Evolutionary conservation across 2,329 filamentous ascomycete genomes (phyloP), one percentile per base, ranked within the genome.

Genomic region (Fusarium oxysporum): DNA sequence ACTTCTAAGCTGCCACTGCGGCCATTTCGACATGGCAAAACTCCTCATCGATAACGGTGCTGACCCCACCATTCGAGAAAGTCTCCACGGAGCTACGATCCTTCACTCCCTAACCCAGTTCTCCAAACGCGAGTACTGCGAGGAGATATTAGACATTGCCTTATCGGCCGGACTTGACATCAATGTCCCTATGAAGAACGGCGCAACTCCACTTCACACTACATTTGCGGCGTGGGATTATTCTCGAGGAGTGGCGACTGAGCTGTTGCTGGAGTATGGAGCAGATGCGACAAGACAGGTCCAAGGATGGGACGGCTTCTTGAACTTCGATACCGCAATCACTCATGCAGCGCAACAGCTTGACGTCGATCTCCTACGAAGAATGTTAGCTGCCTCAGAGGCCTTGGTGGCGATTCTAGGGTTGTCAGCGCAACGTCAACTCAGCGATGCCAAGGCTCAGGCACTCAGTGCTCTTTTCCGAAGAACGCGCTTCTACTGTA

Each of bases 221-320:
- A 62, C 59, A 7, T 62, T 62, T 2, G 35, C 40, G 4, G 16
- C 38, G 5, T 62, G 48, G 48, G 59, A 62, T 6, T 62, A 55
- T 17, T 62, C 59, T 4, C 10, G 37, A 5, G 59, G 59, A 10
- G 48, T 32, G 6, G 48, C 48, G 25, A 35, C 41, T 8, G 28
- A 25, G 2, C 50, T 62, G n/a, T 21, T 56, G 0, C 21, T 62
- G 1, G 59, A 44, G 23, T 38, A 56, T 25, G 59, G 59, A 1
- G 59, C 19, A 55, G 59, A 62, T 19, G 48, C 48, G 0, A 40
- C 59, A 2, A 61, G 38, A 25, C 38, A 54, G 1, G 47, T 51
- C 3, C 19, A 54, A 10, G 23, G 23, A 35, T 44, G 30, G 47
- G 38, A 61, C 32, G 58, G 58, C 0, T 30, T 28, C 5, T 11